A percentile compares a stretch with the other conserved stretches of the same genome.
These are phyloP conservation scores for Zea luxurians DNA, from an alignment of 176 grass and related monocot genomes.

Conservation along the genomic window DNA sequence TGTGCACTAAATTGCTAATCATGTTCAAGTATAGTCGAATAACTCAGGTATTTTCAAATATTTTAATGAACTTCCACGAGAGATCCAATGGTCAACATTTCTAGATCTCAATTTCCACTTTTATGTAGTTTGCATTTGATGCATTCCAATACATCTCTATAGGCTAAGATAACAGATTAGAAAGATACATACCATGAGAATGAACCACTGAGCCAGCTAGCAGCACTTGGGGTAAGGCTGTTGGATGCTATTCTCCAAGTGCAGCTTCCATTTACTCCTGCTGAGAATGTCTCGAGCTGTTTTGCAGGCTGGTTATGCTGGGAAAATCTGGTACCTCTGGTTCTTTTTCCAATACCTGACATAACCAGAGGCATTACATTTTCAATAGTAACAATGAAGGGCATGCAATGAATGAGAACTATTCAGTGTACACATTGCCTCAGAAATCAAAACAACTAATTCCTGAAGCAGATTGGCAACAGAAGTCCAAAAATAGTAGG, in stretches of 20 bases:
- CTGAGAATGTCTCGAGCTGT: slow-evolving; percentile 37
- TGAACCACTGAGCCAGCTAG: slow-evolving; percentile 46
- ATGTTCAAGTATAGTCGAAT: not conserved
- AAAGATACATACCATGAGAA: slow-evolving; percentile 47
- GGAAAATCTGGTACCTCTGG: slow-evolving; percentile 41
- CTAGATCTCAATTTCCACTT: not conserved
- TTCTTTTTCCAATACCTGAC: slow-evolving; percentile 65
- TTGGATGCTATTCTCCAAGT: slow-evolving; percentile 33
- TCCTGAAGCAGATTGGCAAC: not conserved
- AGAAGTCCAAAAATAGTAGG: not conserved
- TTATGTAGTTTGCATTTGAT: not conserved
- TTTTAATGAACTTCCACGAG: not conserved
- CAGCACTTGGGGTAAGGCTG: slow-evolving; percentile 33
- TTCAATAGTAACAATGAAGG: not conserved
- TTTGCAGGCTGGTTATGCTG: slow-evolving; percentile 36
- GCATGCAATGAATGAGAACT: not conserved
- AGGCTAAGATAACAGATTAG: not conserved
- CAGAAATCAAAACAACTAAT: not conserved
- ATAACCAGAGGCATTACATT: slow-evolving; percentile 26
- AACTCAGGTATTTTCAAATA: not conserved
- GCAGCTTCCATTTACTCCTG: slow-evolving; percentile 35
- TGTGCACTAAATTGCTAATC: not conserved
- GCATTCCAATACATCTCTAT: not conserved
- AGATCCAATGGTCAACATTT: slow-evolving; percentile 4
- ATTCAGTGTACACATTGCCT: not conserved